Conservation (phyloP, 2,329 filamentous ascomycete species). For the Penicillium sp. region DNA sequence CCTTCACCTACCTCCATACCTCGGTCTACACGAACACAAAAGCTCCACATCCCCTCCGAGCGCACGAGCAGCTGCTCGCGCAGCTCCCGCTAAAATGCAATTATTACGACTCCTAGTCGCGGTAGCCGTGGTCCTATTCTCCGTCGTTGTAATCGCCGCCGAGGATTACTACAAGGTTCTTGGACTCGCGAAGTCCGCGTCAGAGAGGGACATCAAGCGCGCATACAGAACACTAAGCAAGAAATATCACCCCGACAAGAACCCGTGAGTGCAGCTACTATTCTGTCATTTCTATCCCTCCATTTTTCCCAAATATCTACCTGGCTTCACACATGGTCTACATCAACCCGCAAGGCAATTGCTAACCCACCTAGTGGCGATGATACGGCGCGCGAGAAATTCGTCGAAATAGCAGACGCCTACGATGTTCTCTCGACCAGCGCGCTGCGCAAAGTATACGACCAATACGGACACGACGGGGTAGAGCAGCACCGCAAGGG, state of each 20-base stretch:
- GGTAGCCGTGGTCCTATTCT: conserved; percentile 36
- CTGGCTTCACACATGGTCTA: neutral
- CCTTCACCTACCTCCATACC: neutral
- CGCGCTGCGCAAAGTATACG: conserved; percentile 83
- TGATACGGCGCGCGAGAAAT: conserved; percentile 77
- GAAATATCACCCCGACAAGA: conserved; percentile 97
- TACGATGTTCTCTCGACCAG: conserved; percentile 86
- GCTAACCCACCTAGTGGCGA: conserved; percentile 58
- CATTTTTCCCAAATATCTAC: neutral
- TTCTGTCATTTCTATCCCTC: neutral
- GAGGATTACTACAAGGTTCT: conserved; percentile 65
- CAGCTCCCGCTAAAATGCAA: conserved; percentile 31
- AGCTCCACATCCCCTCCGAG: neutral
- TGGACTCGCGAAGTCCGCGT: conserved; percentile 73
- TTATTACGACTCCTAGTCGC: conserved; percentile 30
- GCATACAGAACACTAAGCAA: conserved; percentile 91
- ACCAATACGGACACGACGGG: conserved; percentile 89
- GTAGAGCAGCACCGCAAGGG: conserved; percentile 78
- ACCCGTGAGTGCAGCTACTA: conserved; percentile 64
- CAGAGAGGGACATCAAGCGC: conserved; percentile 85
- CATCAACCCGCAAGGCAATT: neutral
- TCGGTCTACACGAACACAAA: neutral
- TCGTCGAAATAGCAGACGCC: conserved; percentile 89
- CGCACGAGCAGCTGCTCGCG: conserved; percentile 14
- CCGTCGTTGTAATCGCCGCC: conserved; percentile 37